Evolutionary conservation across 2,329 filamentous ascomycete genomes (phyloP).

Genomic region (Penicillium sp.): DNA sequence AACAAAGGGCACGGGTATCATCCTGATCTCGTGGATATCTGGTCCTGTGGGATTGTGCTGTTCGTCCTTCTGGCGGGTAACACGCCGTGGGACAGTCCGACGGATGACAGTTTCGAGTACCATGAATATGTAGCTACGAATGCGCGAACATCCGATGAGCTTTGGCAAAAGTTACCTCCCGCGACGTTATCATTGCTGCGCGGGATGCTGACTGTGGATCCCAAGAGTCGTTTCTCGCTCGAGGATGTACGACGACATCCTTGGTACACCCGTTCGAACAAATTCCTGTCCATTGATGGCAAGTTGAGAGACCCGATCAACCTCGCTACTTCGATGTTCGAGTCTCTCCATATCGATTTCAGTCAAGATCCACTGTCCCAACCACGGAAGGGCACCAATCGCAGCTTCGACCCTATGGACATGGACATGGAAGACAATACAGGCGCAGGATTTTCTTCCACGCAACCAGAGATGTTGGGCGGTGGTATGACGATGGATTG

Average conservation of each 20-base stretch:
- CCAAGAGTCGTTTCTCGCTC: conserved; percentile 76
- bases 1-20: conserved; percentile 49
- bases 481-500: conserved; percentile 80
- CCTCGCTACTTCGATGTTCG: conserved; percentile 93
- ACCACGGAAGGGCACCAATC: conserved; percentile 37
- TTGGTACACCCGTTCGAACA: conserved; percentile 87
- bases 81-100: conserved; percentile 96
- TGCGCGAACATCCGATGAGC: conserved; percentile 78
- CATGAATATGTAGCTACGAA: conserved; percentile 79
- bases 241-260: conserved; percentile 85
- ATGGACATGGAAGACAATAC: conserved; percentile 56
- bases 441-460: conserved; percentile 66
- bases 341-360: conserved; percentile 87
- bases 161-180: conserved; percentile 78
- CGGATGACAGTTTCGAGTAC: conserved; percentile 82
- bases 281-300: conserved; percentile 72
- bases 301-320: conserved; percentile 75
- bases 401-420: conserved; percentile 64
- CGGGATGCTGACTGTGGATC: conserved; percentile 87
- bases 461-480: conserved; percentile 78
- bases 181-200: conserved; percentile 79
- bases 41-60: conserved; percentile 97
- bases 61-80: conserved; percentile 95
- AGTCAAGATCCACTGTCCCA: conserved; percentile 63
- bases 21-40: conserved; percentile 85